Conservation (phyloP, 1,284 basidiomycete species). For the Moesziomyces globuligerus region DNA sequence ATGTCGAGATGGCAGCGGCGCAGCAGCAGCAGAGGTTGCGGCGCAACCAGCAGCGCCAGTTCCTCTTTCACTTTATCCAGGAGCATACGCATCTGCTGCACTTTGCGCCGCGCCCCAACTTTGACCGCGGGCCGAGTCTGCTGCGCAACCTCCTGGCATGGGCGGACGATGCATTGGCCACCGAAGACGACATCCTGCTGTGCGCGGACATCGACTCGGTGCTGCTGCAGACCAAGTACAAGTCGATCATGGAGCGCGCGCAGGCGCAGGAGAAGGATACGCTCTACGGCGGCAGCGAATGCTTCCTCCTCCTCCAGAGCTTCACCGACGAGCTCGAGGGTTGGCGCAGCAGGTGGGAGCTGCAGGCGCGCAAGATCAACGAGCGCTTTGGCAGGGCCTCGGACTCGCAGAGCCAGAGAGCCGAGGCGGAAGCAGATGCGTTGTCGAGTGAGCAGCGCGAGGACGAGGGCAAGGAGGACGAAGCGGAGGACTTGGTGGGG, state of each 20-base stretch:
- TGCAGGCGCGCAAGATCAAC: conserved; percentile 42
- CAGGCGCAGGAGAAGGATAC: conserved; percentile 44
- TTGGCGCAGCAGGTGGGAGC: conserved; percentile 40
- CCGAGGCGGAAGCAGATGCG: neutral
- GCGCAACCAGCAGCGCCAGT: conserved; percentile 37
- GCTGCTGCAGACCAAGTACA: conserved; percentile 50
- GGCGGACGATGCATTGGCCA: conserved; percentile 30
- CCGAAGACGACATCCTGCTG: conserved; percentile 40
- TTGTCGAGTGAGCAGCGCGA: neutral
- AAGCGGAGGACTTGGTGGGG: conserved; percentile 11
- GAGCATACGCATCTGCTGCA: conserved; percentile 47
- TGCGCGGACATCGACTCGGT: conserved; percentile 49
- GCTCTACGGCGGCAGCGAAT: conserved; percentile 38
- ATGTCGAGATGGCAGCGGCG: conserved; percentile 1
- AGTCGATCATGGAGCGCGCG: conserved; percentile 46
- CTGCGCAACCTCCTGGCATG: conserved; percentile 40
- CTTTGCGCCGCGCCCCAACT: conserved; percentile 46
- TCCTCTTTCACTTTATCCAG: conserved; percentile 52
- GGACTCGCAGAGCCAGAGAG: neutral
- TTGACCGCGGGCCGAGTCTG: conserved; percentile 40
- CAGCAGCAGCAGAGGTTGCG: conserved; percentile 17
- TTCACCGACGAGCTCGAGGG: conserved; percentile 47
- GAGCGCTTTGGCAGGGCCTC: conserved; percentile 20
- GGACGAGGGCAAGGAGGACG: neutral
- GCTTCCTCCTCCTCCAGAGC: conserved; percentile 41